Conservation (phyloP, 2,329 filamentous ascomycete species). For the Fusarium miscanthi region DNA sequence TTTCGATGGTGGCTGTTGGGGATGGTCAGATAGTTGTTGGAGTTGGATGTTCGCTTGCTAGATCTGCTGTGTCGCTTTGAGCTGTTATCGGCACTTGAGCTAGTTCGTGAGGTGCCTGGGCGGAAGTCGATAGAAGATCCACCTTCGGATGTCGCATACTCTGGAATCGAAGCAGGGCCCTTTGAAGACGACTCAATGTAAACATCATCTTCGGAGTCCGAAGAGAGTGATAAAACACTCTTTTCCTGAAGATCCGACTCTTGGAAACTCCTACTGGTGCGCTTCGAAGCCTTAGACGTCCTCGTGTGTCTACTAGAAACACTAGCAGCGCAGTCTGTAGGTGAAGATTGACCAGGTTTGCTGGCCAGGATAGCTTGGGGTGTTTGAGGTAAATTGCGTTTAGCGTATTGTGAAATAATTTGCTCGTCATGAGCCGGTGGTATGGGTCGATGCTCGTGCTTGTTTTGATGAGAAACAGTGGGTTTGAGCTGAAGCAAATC, state of each 20-base stretch:
- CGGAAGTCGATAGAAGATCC: conserved; percentile 39
- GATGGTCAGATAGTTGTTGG: conserved; percentile 57
- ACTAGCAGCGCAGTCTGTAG: conserved; percentile 60
- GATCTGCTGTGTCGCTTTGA: conserved; percentile 47
- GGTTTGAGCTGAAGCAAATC: conserved; percentile 27
- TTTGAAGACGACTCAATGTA: conserved; percentile 37
- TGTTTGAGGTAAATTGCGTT: conserved; percentile 40
- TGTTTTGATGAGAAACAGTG: conserved; percentile 12
- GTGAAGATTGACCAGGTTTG: conserved; percentile 46
- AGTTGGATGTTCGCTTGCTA: conserved; percentile 54
- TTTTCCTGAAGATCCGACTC: conserved; percentile 65
- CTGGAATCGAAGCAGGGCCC: conserved; percentile 43
- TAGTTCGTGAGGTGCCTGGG: conserved; percentile 37
- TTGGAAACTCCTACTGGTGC: conserved; percentile 58
- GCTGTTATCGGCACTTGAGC: conserved; percentile 41
- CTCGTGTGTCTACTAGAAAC: conserved; percentile 67
- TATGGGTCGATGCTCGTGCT: conserved; percentile 27
- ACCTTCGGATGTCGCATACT: conserved; percentile 42
- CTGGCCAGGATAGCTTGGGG: conserved; percentile 33
- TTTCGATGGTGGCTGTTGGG: conserved; percentile 43
- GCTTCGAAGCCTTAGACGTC: conserved; percentile 64
- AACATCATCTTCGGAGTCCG: conserved; percentile 64
- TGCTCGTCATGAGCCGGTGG: conserved; percentile 35
- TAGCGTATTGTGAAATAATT: conserved; percentile 43
- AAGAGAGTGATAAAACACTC: conserved; percentile 67